Conservation (phyloP, 805 yeast genomes). For the Metschnikowia borealis region DNA sequence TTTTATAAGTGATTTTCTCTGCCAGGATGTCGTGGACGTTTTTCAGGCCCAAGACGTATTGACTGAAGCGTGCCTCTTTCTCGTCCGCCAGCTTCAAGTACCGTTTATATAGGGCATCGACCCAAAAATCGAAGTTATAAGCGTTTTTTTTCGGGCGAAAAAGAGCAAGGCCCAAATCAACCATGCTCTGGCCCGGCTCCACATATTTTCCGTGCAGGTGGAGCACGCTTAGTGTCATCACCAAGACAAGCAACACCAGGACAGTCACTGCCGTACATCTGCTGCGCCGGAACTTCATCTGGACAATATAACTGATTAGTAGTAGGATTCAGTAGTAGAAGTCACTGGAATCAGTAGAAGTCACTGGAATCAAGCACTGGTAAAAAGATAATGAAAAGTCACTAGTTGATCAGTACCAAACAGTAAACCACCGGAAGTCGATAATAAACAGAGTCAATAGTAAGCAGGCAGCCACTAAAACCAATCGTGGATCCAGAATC, state of each 20-base stretch:
- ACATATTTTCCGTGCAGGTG: not conserved
- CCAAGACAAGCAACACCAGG: constrained; percentile 5
- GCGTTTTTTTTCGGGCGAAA: not conserved
- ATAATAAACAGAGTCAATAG: too few species aligned
- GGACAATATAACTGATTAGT: too few species aligned
- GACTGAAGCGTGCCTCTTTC: not conserved
- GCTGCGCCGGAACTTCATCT: constrained; percentile 10
- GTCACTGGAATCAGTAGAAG: too few species aligned
- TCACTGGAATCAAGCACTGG: too few species aligned
- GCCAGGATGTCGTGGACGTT: not conserved
- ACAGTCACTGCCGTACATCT: constrained; percentile 5
- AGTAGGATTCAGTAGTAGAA: too few species aligned
- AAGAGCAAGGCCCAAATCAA: not conserved
- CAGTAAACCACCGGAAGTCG: too few species aligned
- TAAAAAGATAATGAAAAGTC: too few species aligned
- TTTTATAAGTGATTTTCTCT: not conserved
- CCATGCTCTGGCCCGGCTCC: not conserved
- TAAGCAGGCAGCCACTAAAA: too few species aligned
- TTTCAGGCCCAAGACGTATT: not conserved
- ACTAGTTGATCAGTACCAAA: too few species aligned
- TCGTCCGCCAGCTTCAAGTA: not conserved
- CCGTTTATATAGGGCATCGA: constrained; percentile 5
- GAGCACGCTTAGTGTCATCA: not conserved
- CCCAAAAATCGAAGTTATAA: constrained; percentile 12
- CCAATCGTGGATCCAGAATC: too few species aligned